Conservation (phyloP, 2,329 filamentous ascomycete species). For the Neoarthrinium moseri region DNA sequence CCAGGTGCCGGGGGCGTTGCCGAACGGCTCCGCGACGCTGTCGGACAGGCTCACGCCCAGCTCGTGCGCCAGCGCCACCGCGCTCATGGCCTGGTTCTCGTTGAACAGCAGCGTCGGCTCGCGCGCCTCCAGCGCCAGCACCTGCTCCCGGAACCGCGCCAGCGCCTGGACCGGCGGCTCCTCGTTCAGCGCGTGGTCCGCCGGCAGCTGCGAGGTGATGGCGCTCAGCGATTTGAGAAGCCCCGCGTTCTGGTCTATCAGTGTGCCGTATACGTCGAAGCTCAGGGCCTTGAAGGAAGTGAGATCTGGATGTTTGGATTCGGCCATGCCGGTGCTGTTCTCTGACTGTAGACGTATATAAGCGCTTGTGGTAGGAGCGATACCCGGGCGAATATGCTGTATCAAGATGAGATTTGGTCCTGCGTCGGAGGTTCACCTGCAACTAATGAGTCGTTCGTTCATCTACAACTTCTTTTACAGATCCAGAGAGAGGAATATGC, state of each 20-base stretch:
- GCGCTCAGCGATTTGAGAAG: conserved; percentile 53
- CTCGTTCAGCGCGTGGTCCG: conserved; percentile 33
- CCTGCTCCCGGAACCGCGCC: conserved; percentile 42
- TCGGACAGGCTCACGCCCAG: conserved; percentile 35
- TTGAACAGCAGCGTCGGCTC: conserved; percentile 61
- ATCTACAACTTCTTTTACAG: no score
- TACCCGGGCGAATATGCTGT: no score
- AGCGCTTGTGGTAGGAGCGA: no score
- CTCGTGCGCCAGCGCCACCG: conserved; percentile 43
- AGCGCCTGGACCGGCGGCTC: conserved; percentile 37
- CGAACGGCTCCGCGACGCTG: conserved; percentile 47
- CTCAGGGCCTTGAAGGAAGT: conserved; percentile 37
- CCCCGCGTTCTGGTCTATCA: conserved; percentile 76
- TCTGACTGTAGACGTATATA: no score
- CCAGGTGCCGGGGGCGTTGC: conserved; percentile 51
- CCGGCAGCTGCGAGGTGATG: conserved; percentile 35
- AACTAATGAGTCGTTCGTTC: no score
- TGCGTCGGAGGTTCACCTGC: no score
- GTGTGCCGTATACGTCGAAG: conserved; percentile 79
- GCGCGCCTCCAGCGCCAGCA: conserved; percentile 46
- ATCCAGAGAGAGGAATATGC: no score
- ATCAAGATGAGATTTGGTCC: no score
- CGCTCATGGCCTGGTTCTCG: conserved; percentile 51
- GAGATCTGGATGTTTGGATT: conserved; percentile 9
- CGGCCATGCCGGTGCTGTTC: not conserved